phyloP scores from a whole-genome alignment of 768 basidiomycete genomes.

The Calocera cornea region DNA sequence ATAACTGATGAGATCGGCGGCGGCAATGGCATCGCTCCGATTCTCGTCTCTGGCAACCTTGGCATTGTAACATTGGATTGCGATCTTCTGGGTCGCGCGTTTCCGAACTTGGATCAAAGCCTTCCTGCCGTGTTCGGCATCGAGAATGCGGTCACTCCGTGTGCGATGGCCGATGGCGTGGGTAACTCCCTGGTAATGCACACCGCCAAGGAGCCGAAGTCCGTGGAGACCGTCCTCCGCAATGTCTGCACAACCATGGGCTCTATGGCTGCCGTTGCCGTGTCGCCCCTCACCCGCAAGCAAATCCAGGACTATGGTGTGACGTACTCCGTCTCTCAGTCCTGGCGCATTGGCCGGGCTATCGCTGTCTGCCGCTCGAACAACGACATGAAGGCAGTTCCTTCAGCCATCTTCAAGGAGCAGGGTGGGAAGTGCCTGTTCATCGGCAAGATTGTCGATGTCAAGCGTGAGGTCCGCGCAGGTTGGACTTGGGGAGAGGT shows the following conservation, averaged over 20 bases:
- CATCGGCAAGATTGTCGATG: constrained; percentile 19
- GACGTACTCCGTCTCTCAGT: constrained; percentile 20
- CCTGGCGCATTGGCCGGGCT: constrained; percentile 22
- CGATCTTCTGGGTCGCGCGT: constrained; percentile 19
- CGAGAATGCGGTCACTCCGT: background rate
- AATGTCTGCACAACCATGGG: constrained; percentile 21
- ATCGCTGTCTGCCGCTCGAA: constrained; percentile 7
- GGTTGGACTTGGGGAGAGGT: constrained; percentile 17
- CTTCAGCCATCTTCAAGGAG: constrained; percentile 7
- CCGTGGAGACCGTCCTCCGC: too few relatives aligned
- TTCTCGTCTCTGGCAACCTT: too few relatives aligned
- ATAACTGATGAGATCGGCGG: constrained; percentile 20
- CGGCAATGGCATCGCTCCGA: constrained; percentile 18
- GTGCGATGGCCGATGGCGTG: background rate
- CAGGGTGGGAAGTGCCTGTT: constrained; percentile 17
- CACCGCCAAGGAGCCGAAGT: too few relatives aligned
- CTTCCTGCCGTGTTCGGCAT: background rate
- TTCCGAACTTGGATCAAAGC: background rate
- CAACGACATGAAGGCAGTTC: constrained; percentile 2
- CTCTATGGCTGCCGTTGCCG: constrained; percentile 18
- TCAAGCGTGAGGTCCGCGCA: constrained; percentile 25
- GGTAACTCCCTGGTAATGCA: too few relatives aligned
- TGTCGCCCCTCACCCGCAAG: constrained; percentile 16
- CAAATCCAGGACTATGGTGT: too few relatives aligned
- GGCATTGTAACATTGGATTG: too few relatives aligned